Percentiles rank a stretch among this genome's conserved stretches.
Conservation (phyloP, 106 monocot species). For the Dendrobium officinale region DNA sequence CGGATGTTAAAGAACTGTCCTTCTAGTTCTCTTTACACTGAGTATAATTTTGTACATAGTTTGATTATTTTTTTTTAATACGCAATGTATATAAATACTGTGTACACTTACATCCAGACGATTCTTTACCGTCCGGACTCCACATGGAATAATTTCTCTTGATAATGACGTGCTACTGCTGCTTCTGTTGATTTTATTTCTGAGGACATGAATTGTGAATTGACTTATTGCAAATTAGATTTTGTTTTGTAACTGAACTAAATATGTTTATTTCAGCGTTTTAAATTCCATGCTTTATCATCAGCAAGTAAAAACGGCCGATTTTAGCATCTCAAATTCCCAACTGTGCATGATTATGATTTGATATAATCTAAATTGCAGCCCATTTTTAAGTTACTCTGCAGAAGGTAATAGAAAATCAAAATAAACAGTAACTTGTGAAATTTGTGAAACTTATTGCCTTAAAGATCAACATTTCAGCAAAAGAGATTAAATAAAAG, state of each 20-base stretch:
- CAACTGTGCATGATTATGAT: background rate
- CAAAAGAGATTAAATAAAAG: background rate
- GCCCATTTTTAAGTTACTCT: background rate
- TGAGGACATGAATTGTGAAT: background rate
- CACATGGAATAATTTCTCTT: too few species aligned
- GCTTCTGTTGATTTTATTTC: background rate
- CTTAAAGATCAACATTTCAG: background rate
- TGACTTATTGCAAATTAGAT: background rate
- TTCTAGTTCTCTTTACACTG: too few species aligned
- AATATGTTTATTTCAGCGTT: background rate
- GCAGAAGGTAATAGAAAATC: background rate
- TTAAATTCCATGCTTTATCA: background rate
- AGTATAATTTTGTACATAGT: too few species aligned
- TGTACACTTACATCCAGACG: too few species aligned
- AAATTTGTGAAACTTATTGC: background rate
- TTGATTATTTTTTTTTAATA: too few species aligned
- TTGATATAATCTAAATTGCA: too few species aligned
- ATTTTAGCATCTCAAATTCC: background rate
- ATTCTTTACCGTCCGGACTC: too few species aligned
- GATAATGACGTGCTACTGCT: background rate
- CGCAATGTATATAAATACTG: too few species aligned
- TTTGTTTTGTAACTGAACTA: background rate
- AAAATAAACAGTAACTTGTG: background rate
- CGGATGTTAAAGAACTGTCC: too few species aligned
- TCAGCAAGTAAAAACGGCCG: background rate